These are phyloP conservation scores for Hypholoma sublateritium DNA, from an alignment of 768 basidiomycete genomes.

Conservation along the genomic window DNA sequence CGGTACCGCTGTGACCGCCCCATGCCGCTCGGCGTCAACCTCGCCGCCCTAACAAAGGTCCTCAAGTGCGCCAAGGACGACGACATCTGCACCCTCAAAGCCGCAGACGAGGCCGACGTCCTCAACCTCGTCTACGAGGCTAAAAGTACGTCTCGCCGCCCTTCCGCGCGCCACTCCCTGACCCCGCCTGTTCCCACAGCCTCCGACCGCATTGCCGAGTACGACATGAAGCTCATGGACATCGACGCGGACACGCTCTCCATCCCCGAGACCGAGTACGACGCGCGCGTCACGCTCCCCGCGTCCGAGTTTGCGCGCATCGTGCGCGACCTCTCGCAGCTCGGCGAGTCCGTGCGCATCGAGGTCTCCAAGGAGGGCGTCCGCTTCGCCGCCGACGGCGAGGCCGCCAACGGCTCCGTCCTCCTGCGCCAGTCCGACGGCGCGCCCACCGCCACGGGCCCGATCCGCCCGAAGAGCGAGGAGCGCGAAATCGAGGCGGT, in stretches of 20 bases:
- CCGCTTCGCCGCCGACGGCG: constrained; percentile 89
- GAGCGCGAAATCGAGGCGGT: constrained; percentile 35
- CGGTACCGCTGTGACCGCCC: constrained; percentile 93
- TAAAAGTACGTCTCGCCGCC: constrained; percentile 56
- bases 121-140: constrained; percentile 90
- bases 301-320: constrained; percentile 88
- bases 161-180: not conserved
- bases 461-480: constrained; percentile 37
- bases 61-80: constrained; percentile 97
- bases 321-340: constrained; percentile 83
- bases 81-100: constrained; percentile 88
- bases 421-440: constrained; percentile 75
- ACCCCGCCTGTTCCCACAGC: constrained; percentile 45
- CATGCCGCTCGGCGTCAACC: constrained; percentile 87
- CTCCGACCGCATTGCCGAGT: constrained; percentile 92
- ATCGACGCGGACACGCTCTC: constrained; percentile 94
- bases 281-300: constrained; percentile 87
- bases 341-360: constrained; percentile 94
- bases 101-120: constrained; percentile 86
- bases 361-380: constrained; percentile 97
- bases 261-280: constrained; percentile 97
- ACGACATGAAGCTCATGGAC: constrained; percentile 99
- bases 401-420: constrained; percentile 89
- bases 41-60: constrained; percentile 89
- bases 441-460: constrained; percentile 35